phyloP scores from a whole-genome alignment of 2,329 filamentous ascomycete genomes.

The Colletotrichum somersetense region DNA sequence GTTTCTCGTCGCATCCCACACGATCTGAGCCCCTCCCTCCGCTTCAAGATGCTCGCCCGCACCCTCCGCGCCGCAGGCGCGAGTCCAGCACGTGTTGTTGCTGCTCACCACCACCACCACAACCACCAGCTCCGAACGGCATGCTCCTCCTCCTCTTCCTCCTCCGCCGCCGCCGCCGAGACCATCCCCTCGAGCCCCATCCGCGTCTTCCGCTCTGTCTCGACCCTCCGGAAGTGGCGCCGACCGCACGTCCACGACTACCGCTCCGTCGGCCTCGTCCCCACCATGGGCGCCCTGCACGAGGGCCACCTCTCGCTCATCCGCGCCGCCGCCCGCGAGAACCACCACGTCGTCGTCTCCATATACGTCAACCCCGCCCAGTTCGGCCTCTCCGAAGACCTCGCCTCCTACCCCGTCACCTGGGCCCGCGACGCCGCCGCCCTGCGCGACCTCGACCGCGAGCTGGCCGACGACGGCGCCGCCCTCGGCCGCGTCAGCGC shows the following conservation, averaged over 20 bases:
- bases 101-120: background rate
- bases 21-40: background rate
- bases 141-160: conserved; percentile 45
- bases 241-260: conserved; percentile 73
- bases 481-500: conserved; percentile 80
- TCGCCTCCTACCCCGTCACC: conserved; percentile 89
- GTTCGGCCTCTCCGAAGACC: conserved; percentile 90
- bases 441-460: conserved; percentile 76
- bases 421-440: conserved; percentile 82
- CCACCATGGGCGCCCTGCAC: conserved; percentile 98
- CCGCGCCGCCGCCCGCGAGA: conserved; percentile 84
- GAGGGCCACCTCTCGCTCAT: conserved; percentile 89
- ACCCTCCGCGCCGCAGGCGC: conserved; percentile 39
- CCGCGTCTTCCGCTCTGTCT: conserved; percentile 81
- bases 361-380: conserved; percentile 98
- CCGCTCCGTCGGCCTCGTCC: conserved; percentile 86
- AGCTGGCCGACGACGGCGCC: conserved; percentile 72
- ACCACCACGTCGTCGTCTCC: conserved; percentile 88
- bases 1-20: background rate
- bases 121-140: conserved; percentile 41
- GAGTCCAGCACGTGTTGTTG: conserved; percentile 6
- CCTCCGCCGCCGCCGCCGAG: conserved; percentile 49
- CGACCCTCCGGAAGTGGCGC: conserved; percentile 78
- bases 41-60: conserved; percentile 37
- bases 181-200: conserved; percentile 70